phyloP scores from a whole-genome alignment of 192 early-diverging fungal species.

The Coemansia sp. region DNA sequence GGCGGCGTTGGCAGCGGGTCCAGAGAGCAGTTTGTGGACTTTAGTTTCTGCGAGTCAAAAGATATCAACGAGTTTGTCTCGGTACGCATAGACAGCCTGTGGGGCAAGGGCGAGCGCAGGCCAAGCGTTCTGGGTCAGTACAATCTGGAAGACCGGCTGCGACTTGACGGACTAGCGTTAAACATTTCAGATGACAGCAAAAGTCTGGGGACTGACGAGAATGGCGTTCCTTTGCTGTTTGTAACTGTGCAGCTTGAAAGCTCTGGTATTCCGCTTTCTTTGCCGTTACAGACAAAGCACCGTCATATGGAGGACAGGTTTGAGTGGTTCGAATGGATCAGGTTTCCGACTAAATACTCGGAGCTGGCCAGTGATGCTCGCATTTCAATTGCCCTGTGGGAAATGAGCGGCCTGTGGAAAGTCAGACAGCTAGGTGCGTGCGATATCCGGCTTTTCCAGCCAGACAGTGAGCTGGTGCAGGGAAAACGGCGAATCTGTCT shows the following conservation, averaged over 20 bases:
- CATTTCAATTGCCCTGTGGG: constrained; percentile 79
- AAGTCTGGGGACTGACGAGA: background rate
- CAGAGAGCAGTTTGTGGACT: constrained; percentile 49
- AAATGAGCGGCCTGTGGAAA: constrained; percentile 73
- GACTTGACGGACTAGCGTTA: constrained; percentile 15
- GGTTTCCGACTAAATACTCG: constrained; percentile 82
- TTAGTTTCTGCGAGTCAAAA: constrained; percentile 55
- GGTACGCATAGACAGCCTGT: constrained; percentile 44
- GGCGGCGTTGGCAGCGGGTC: constrained; percentile 1
- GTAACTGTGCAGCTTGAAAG: constrained; percentile 52
- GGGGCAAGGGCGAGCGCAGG: constrained; percentile 32
- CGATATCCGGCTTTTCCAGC: constrained; percentile 79
- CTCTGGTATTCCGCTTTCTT: constrained; percentile 38
- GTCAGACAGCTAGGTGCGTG: constrained; percentile 74
- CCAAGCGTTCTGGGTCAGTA: background rate
- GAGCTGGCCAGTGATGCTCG: constrained; percentile 78
- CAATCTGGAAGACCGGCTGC: constrained; percentile 35
- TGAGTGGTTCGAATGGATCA: constrained; percentile 92
- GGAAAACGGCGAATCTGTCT: constrained; percentile 77
- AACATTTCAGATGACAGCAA: constrained; percentile 2
- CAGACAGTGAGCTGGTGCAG: constrained; percentile 81
- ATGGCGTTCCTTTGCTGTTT: constrained; percentile 17
- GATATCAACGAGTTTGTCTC: constrained; percentile 52
- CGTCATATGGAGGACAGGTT: constrained; percentile 5
- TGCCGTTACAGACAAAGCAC: constrained; percentile 54